Conservation (phyloP, 306 rosid species). For the Clitoria ternatea region DNA sequence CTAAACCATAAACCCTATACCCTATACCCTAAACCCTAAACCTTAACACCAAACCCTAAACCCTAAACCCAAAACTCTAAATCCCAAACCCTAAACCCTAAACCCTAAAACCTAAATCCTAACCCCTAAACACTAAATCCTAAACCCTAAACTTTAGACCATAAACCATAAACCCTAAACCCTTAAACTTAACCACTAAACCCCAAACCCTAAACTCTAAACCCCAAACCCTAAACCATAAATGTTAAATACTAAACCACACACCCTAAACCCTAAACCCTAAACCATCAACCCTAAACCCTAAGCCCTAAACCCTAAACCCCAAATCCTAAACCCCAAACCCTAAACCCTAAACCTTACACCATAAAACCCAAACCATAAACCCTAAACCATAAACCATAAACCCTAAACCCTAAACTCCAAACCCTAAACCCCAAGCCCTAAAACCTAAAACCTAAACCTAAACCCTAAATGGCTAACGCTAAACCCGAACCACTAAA, state of each 20-base stretch:
- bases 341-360: slow-evolving; percentile 17
- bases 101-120: slow-evolving; percentile 31
- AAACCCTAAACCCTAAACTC: neutral
- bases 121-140: slow-evolving; percentile 23
- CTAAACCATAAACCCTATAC: slow-evolving; percentile 4
- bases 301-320: neutral
- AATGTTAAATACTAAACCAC: neutral
- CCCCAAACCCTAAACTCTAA: neutral
- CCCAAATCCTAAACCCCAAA: slow-evolving; percentile 16
- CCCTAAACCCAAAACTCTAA: slow-evolving; percentile 20
- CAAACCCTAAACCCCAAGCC: neutral
- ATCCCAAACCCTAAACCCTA: slow-evolving; percentile 31
- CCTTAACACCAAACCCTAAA: slow-evolving; percentile 13
- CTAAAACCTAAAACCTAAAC: neutral
- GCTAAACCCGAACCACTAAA: neutral
- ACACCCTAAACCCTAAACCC: slow-evolving; percentile 3
- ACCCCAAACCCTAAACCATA: too few relatives aligned
- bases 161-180: slow-evolving; percentile 31
- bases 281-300: neutral
- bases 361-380: slow-evolving; percentile 5
- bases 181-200: neutral
- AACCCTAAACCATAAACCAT: neutral
- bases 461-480: neutral
- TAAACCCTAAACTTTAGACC: too few relatives aligned
- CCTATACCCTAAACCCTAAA: slow-evolving; percentile 16